Evolutionary conservation across 1,284 basidiomycete species (phyloP).

Genomic region (Cryptococcus maquisensis): DNA sequence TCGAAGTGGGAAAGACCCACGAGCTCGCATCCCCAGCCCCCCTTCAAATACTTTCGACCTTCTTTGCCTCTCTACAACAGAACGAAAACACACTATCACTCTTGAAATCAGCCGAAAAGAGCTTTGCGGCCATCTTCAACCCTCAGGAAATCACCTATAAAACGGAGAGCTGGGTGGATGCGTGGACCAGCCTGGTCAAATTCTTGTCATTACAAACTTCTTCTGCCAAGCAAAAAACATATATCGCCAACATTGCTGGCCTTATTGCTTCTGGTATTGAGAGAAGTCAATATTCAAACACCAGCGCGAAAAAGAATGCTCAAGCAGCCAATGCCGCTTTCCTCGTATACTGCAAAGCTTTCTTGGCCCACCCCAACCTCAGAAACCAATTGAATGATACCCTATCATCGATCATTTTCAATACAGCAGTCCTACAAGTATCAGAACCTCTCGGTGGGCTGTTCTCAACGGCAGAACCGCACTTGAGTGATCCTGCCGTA

Average conservation of each 20-base stretch:
- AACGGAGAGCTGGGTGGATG: constrained; percentile 32
- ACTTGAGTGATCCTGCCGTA: not conserved
- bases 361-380: constrained; percentile 15
- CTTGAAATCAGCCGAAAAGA: not conserved
- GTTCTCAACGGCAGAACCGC: not conserved
- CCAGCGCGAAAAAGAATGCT: constrained; percentile 34
- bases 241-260: not conserved
- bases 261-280: constrained; percentile 1
- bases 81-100: not conserved
- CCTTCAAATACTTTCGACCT: constrained; percentile 16
- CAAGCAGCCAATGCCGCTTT: constrained; percentile 17
- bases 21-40: constrained; percentile 4
- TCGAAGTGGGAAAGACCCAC: not conserved
- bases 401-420: constrained; percentile 24
- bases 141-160: constrained; percentile 10
- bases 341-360: constrained; percentile 16
- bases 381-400: constrained; percentile 10
- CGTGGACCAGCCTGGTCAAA: constrained; percentile 18
- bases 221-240: not conserved
- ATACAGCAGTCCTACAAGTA: constrained; percentile 20
- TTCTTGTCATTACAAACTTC: constrained; percentile 1
- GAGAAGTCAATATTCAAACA: constrained; percentile 1
- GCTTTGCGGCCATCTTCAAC: constrained; percentile 15
- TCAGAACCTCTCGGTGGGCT: constrained; percentile 19
- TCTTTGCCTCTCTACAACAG: constrained; percentile 6